Conservation (phyloP, 164 flowering plant species). For the Kingdonia uniflora region DNA sequence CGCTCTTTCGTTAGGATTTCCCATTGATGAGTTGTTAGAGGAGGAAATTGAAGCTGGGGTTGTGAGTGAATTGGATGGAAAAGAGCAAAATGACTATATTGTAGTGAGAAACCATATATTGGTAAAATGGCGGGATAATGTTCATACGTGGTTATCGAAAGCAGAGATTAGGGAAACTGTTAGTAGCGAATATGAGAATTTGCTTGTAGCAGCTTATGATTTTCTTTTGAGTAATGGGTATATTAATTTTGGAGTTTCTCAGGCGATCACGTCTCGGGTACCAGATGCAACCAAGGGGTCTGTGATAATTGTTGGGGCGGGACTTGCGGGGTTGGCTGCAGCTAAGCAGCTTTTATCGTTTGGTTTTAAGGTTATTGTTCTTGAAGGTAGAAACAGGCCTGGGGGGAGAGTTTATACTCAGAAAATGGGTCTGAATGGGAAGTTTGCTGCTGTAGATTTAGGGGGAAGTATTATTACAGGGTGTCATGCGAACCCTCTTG, state of each 20-base stretch:
- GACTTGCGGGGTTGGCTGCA: conserved; percentile 87
- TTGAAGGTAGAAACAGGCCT: conserved; percentile 85
- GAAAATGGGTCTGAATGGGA: conserved; percentile 52
- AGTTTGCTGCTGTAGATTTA: conserved; percentile 68
- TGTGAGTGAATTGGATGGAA: conserved; percentile 67
- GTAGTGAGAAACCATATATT: conserved; percentile 92
- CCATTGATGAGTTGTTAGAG: conserved; percentile 67
- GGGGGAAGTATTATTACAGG: conserved; percentile 97
- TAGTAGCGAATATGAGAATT: conserved; percentile 54
- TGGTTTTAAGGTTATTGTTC: conserved; percentile 78
- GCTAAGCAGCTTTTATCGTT: conserved; percentile 83
- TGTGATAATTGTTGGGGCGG: conserved; percentile 82
- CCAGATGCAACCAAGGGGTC: conserved; percentile 49
- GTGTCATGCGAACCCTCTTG: conserved; percentile 87
- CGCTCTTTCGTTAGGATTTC: conserved; percentile 81
- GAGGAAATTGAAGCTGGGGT: conserved; percentile 81
- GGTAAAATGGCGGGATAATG: conserved; percentile 78
- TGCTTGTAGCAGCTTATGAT: conserved; percentile 65
- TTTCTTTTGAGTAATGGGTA: conserved; percentile 70
- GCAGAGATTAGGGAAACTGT: conserved; percentile 70
- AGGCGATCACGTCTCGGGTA: conserved; percentile 34
- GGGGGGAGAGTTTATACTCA: conserved; percentile 91
- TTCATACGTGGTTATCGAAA: conserved; percentile 54
- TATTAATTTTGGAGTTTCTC: conserved; percentile 82
- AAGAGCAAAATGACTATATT: conserved; percentile 82